These are phyloP conservation scores for Peziza echinospora DNA, from an alignment of 495 filamentous ascomycete genomes.

Conservation along the genomic window DNA sequence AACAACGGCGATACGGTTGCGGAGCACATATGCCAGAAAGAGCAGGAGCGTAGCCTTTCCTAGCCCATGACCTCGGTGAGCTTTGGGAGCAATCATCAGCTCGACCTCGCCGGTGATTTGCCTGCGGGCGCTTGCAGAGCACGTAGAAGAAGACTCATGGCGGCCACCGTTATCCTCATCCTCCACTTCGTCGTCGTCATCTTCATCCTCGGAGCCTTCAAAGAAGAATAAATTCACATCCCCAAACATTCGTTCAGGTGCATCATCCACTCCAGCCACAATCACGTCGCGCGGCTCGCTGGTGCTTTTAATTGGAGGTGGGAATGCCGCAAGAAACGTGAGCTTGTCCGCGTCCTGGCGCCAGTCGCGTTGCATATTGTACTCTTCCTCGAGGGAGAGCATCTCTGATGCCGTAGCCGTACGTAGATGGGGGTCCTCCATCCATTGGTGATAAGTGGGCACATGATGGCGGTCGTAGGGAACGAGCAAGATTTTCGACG, in stretches of 20 bases:
- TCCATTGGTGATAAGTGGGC: conserved; percentile 65
- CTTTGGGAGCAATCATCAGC: conserved; percentile 58
- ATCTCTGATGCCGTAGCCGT: conserved; percentile 66
- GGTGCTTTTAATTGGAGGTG: conserved; percentile 4
- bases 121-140: neutral
- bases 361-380: conserved; percentile 69
- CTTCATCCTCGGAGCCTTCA: conserved; percentile 25
- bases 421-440: conserved; percentile 74
- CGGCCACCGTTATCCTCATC: conserved; percentile 8
- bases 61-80: conserved; percentile 37
- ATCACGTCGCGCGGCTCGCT: conserved; percentile 2
- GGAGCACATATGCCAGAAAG: conserved; percentile 44
- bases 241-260: conserved; percentile 43
- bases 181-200: conserved; percentile 16
- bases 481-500: conserved; percentile 45
- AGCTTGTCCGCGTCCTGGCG: conserved; percentile 51
- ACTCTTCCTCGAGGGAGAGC: conserved; percentile 55
- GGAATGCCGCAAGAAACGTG: conserved; percentile 48
- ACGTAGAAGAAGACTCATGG: too few species aligned
- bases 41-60: conserved; percentile 42
- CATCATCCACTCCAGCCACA: conserved; percentile 27
- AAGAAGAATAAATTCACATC: conserved; percentile 69
- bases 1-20: conserved; percentile 30
- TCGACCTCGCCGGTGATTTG: conserved; percentile 52
- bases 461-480: conserved; percentile 73